phyloP scores from a whole-genome alignment of 257 asterid genomes.

The Solanum okadae region DNA sequence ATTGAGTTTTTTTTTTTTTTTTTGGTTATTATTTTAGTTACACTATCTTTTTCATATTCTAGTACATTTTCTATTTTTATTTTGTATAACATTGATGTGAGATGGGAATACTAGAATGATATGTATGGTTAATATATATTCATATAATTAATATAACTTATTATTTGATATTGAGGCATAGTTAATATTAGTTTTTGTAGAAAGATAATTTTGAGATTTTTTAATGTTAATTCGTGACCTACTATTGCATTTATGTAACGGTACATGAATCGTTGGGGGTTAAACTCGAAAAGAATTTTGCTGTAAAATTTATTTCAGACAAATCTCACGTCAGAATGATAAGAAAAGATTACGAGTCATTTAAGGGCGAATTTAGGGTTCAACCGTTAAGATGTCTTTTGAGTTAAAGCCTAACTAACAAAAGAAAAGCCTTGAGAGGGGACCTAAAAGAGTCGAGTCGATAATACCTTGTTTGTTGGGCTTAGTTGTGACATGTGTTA shows the following conservation, averaged over 20 bases:
- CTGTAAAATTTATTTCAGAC: background rate
- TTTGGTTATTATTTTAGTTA: background rate
- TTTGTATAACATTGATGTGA: background rate
- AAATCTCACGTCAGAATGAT: fast-evolving
- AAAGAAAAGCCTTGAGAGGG: too few relatives aligned
- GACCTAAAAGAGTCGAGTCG: too few relatives aligned
- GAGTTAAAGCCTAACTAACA: too few relatives aligned
- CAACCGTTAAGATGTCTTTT: too few relatives aligned
- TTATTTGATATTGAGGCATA: background rate
- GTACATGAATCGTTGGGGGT: background rate
- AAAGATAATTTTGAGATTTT: too few relatives aligned
- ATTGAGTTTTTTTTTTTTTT: background rate
- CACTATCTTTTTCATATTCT: background rate
- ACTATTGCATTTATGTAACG: too few relatives aligned
- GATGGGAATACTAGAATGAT: background rate
- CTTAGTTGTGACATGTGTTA: too few relatives aligned
- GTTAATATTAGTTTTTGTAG: background rate
- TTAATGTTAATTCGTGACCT: background rate
- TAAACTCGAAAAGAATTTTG: background rate
- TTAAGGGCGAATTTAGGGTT: too few relatives aligned
- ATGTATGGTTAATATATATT: background rate
- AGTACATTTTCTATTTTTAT: background rate
- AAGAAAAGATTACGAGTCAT: too few relatives aligned
- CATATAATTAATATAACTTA: too few relatives aligned
- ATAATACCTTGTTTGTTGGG: too few relatives aligned